Evolutionary conservation across 176 grass and related monocot genomes (phyloP), one percentile per base, ranked within the genome.

Genomic region (Coix lacrymajobi): DNA sequence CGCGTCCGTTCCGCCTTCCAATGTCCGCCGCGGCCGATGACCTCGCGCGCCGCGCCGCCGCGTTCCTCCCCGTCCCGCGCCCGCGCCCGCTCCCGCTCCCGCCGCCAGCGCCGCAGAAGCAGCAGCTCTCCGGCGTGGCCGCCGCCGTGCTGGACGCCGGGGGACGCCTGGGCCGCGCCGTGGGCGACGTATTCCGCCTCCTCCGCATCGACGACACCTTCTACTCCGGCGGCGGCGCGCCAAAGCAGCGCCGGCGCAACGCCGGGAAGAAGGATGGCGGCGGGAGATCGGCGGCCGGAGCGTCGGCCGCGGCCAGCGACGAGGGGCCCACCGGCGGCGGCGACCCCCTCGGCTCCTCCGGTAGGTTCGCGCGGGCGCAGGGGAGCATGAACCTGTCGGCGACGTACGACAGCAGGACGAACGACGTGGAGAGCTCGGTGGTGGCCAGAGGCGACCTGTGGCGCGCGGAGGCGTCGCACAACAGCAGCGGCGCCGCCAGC

Each of bases 371-470:
- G 72, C 79, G 66, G 73, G 64, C 79, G 28, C 88, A 93, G 85
- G 85, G 91, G 28, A 83, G 82, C 78, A 76, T 90, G 83, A 85
- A 83, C 40, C 60, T 93, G 45, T 85, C 88, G 9, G 88, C 88
- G 40, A 79, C 85, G 44, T 93, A 85, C 60, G 82, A 93, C 46
- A 90, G 82, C 76, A 71, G 88, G 79, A 90, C 69, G 26, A 88
- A 88, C 80, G 91, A 83, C 24, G 66, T 90, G 29, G 91, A 93
- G 83, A 93, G 88, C 86, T 90, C 91, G 46, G 88, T 93, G 43
- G 85, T 83, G 14, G 91, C 88, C 15, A 85, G 88, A 66, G 91
- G 88, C 39, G 88, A 86, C 31, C 81, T 88, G 54, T 93, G 88
- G 88, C 88, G 91, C 30, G 88, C 83, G 3, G 91, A 93, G 82